Percentiles rank a stretch among this genome's conserved stretches.
Conservation (phyloP, 768 basidiomycete genomes). For the Melanogaster broomeanus region DNA sequence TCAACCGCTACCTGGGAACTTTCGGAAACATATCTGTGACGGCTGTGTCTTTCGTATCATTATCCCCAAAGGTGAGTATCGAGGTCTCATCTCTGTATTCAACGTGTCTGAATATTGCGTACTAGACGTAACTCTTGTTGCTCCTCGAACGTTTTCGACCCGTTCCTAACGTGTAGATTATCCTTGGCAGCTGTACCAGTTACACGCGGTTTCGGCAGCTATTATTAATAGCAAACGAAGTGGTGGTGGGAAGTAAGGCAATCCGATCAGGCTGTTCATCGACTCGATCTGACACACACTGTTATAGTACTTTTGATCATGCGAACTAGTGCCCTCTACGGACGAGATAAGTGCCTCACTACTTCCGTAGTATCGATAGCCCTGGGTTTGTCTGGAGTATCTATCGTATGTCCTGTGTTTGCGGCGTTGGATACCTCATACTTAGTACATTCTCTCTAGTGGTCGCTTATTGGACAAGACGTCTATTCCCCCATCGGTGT, state of each 20-base stretch:
- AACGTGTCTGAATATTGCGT: too few species aligned
- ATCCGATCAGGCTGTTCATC: background rate
- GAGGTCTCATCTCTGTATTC: background rate
- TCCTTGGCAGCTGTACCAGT: constrained; percentile 38
- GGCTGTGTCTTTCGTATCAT: constrained; percentile 28
- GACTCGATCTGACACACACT: background rate
- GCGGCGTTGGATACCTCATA: background rate
- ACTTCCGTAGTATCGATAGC: constrained; percentile 36
- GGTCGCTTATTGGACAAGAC: constrained; percentile 44
- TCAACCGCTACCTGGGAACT: constrained; percentile 51
- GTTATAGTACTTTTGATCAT: constrained; percentile 49
- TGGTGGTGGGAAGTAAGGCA: constrained; percentile 46
- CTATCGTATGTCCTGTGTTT: constrained; percentile 36
- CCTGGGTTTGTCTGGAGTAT: constrained; percentile 29
- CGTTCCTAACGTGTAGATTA: background rate
- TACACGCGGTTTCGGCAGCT: constrained; percentile 43
- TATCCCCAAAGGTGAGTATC: constrained; percentile 7
- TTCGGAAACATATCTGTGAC: constrained; percentile 39
- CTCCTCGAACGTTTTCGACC: background rate
- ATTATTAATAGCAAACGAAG: constrained; percentile 44
- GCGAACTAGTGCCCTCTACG: constrained; percentile 53
- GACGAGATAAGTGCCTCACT: constrained; percentile 40
- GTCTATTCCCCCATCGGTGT: constrained; percentile 19
- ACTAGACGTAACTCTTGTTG: too few species aligned
- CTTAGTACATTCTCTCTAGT: constrained; percentile 29